These are phyloP conservation scores for Trichosporon inkin DNA, from an alignment of 1,284 basidiomycete species.

Conservation along the genomic window DNA sequence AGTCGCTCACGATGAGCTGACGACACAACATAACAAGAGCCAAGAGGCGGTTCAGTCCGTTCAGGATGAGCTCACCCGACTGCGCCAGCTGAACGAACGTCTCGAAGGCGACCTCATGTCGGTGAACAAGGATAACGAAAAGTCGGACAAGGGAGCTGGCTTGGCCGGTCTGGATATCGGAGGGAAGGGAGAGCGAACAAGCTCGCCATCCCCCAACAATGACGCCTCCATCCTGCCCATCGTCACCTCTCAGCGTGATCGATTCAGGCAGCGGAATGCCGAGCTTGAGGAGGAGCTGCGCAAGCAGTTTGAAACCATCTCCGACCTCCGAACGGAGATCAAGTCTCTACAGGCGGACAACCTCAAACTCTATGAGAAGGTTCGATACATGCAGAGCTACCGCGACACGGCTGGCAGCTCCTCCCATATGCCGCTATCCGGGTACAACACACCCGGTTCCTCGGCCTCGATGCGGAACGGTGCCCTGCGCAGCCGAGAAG, in stretches of 20 bases:
- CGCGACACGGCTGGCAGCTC: conserved; percentile 58
- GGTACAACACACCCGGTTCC: conserved; percentile 18
- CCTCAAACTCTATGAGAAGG: conserved; percentile 92
- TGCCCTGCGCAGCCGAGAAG: conserved; percentile 49
- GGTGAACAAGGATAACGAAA: conserved; percentile 56
- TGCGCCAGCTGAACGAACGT: conserved; percentile 74
- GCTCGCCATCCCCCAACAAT: conserved; percentile 59
- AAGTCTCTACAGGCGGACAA: conserved; percentile 86
- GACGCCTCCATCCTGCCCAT: conserved; percentile 92
- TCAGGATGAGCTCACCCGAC: conserved; percentile 67
- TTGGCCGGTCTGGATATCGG: conserved; percentile 71
- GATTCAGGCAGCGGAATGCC: conserved; percentile 90
- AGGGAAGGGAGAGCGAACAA: conserved; percentile 40
- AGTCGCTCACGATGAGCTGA: conserved; percentile 74
- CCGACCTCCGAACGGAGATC: conserved; percentile 80
- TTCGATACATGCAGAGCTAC: conserved; percentile 92
- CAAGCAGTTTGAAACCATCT: conserved; percentile 87
- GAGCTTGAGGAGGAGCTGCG: conserved; percentile 97
- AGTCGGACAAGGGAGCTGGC: conserved; percentile 40
- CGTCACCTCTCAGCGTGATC: conserved; percentile 91
- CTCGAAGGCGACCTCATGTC: conserved; percentile 86
- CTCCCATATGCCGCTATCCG: conserved; percentile 12
- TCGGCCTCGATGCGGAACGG: conserved; percentile 34
- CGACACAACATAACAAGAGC: conserved; percentile 60
- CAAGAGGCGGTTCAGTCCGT: conserved; percentile 61